phyloP scores from a whole-genome alignment of 176 grass and related monocot species.

The Rhynchospora pubera region DNA sequence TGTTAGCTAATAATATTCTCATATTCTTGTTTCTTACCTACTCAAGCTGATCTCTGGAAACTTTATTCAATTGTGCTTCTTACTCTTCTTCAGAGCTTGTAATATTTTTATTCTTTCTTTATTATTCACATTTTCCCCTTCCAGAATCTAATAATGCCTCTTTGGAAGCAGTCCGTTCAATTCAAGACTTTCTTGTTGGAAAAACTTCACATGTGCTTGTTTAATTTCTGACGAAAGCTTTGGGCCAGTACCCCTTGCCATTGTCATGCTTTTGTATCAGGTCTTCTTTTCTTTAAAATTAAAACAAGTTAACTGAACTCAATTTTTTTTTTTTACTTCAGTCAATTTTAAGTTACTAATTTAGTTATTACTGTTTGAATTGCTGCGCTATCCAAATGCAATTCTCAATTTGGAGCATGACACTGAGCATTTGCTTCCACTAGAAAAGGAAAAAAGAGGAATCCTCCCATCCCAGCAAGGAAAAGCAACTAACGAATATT shows the following conservation, averaged over 20 bases:
- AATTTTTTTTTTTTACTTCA: background rate
- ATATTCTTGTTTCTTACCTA: background rate
- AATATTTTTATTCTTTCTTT: background rate
- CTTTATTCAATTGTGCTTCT: background rate
- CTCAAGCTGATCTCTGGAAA: background rate
- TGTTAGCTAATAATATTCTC: background rate
- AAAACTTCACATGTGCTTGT: background rate
- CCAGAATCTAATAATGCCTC: background rate
- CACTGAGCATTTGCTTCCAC: background rate
- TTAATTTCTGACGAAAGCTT: background rate
- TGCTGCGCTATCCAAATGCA: background rate
- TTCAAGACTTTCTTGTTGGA: background rate
- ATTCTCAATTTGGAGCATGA: background rate
- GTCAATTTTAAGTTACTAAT: background rate
- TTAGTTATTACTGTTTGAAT: background rate
- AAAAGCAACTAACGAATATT: background rate
- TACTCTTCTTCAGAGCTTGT: background rate
- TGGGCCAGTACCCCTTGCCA: background rate
- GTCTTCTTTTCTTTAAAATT: background rate
- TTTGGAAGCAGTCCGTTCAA: constrained; percentile 5
- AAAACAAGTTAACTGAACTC: background rate
- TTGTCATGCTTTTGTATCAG: background rate
- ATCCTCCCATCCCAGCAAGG: background rate
- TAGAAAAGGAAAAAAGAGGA: background rate
- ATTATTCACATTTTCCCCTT: background rate